Base-by-base conservation (phyloP, 805 yeast species). In the Cyberlindnera euphorbiae region DNA sequence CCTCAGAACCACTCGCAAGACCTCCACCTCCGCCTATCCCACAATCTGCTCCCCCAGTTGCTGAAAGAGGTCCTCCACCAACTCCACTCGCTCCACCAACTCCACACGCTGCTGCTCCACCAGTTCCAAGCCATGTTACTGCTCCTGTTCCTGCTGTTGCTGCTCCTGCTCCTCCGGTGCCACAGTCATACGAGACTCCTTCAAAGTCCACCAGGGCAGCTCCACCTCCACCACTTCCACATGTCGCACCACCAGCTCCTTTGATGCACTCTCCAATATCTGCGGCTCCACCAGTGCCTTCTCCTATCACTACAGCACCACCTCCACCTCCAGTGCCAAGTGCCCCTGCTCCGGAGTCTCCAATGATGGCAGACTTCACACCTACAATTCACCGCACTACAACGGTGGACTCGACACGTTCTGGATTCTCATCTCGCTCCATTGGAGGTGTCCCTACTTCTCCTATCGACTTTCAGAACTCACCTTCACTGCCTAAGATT, bases 131-230 rank as follows among this genome's bases (percentile, higher is more conserved):
- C 8, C 10, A 8, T 21, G 23, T 21, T 21, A 27, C 47, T 17
- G 44, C 59, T 6, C 49, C 56, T n/a, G 35, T 17, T 6, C 31
- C 31, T 17, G 17, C 29, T 14, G 27, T n/a, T 14, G 8, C 36
- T 28, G 23, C 29, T 29, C 29, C 29, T 12, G 13, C 18, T 18
- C n/a, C 21, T 12, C 10, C 27, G 14, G n/a, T n/a, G n/a, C n/a
- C n/a, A n/a, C n/a, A n/a, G n/a, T 5, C 30, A 28, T 8, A 21
- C 23, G 26, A 26, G 15, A 10, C 14, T 25, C 23, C 34, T 26
- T 15, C 48, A 59, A 24, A 41, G 46, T 18, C 57, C 64, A 12
- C n/a, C n/a, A n/a, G n/a, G n/a, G n/a, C n/a, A n/a, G 4, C 27
- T n/a, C 6, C 32, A n/a, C 15, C 16, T 17, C 46, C 39, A 14